These are phyloP conservation scores for Russula compacta DNA, from an alignment of 768 basidiomycete genomes.

Conservation along the genomic window DNA sequence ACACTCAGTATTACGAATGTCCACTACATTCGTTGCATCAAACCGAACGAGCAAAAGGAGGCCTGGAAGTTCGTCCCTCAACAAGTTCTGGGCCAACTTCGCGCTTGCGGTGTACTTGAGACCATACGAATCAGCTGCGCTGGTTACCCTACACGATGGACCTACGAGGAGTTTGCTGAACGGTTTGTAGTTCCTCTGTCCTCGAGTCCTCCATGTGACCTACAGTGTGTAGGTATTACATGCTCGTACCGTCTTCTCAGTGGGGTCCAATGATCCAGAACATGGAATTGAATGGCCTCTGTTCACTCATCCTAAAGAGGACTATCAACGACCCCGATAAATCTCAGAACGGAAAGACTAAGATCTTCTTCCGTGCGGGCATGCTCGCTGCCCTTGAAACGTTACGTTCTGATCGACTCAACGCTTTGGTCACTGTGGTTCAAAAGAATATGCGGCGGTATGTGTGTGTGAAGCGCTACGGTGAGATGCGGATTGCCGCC, in stretches of 20 bases:
- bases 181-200: slow-evolving; percentile 44
- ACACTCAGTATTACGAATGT: slow-evolving; percentile 96
- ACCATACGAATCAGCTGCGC: slow-evolving; percentile 98
- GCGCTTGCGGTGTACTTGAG: slow-evolving; percentile 98
- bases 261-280: slow-evolving; percentile 84
- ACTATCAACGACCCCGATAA: slow-evolving; percentile 93
- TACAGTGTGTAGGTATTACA: slow-evolving; percentile 68
- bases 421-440: slow-evolving; percentile 85
- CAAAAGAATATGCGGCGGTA: slow-evolving; percentile 94
- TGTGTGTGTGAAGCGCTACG: slow-evolving; percentile 77
- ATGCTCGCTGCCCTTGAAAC: slow-evolving; percentile 96
- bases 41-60: slow-evolving; percentile 92
- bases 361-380: slow-evolving; percentile 98
- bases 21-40: slow-evolving; percentile 99
- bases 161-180: slow-evolving; percentile 97
- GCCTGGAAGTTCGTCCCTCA: slow-evolving; percentile 97
- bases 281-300: slow-evolving; percentile 72
- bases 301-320: slow-evolving; percentile 71
- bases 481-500: slow-evolving; percentile 55
- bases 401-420: slow-evolving; percentile 78
- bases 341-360: slow-evolving; percentile 93
- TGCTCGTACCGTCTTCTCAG: slow-evolving; percentile 80
- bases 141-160: slow-evolving; percentile 97
- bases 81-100: slow-evolving; percentile 88
- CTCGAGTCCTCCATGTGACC: slow-evolving; percentile 1